Evolutionary conservation across 2,329 filamentous ascomycete genomes (phyloP), one percentile per base, ranked within the genome.

Genomic region (Xylaria sp.): DNA sequence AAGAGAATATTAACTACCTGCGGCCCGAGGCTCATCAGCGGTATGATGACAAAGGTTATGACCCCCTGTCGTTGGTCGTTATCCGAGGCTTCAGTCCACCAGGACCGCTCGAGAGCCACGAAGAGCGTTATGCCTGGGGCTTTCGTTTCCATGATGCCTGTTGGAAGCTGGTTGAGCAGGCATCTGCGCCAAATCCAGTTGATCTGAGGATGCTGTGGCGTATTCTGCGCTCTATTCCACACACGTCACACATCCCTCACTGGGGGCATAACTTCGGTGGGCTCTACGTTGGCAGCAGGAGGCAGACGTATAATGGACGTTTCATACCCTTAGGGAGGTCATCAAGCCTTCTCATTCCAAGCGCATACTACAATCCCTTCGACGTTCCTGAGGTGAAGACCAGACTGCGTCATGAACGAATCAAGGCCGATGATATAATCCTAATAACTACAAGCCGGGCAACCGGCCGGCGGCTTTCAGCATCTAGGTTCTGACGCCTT

Each of bases 211-310:
- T 68, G 23, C 71, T 77, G 16, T 76, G 75, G 75, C 69, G 75
- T 8, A 66, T 77, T 27, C 58, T 77, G 32, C 66, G 69, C 25
- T 76, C 74, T 10, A 71, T 76, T 16, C 73, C 74, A 6, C 73
- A 70, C 62, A 68, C 66, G 6, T 69, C 59, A 35, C 63, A 68
- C 10, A 42, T 76, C 57, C 74, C 73, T 10, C 72, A 75, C 48
- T 76, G 73, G 75, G 74, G 73, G 21, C 74, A 76, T 44, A 75
- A 71, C 55, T 76, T 74, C 50, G 75, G 75, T 23, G 73, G 74
- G 2, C 64, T 75, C 23, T 76, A 74, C 62, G 53, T 66, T 23
- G 51, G 59, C 16, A 40, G 23, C 5, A 65, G 60, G 32, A 63
- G 61, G n/a, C 4, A 69, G 65, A 3, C 58, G 66, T 72, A 72